These are phyloP conservation scores for Teratosphaeria nubilosa DNA, from an alignment of 2,329 filamentous ascomycete species.

Conservation along the genomic window DNA sequence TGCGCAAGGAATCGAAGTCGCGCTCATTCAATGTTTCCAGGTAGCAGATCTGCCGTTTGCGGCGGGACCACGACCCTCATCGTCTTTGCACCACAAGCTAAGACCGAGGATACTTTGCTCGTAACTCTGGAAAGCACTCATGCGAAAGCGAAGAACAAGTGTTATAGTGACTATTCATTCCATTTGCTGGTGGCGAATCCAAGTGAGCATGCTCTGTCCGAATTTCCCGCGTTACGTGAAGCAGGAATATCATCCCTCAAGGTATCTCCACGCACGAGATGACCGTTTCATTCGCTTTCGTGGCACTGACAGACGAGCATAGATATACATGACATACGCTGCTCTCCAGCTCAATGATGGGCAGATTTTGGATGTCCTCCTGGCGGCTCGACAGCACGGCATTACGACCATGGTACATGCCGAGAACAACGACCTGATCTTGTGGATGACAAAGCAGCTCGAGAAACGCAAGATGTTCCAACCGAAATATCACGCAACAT, in stretches of 20 bases:
- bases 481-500: conserved; percentile 29
- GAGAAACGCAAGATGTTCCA: conserved; percentile 15
- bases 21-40: not conserved
- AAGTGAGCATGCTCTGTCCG: conserved; percentile 27
- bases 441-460: conserved; percentile 32
- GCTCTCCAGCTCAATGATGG: conserved; percentile 27
- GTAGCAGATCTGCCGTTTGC: conserved; percentile 46
- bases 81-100: conserved; percentile 46
- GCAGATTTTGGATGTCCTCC: conserved; percentile 43
- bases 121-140: not conserved
- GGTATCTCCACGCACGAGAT: conserved; percentile 28
- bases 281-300: not conserved
- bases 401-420: conserved; percentile 43
- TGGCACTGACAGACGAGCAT: not conserved
- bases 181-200: conserved; percentile 44
- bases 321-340: not conserved
- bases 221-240: conserved; percentile 6
- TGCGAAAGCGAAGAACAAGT: conserved; percentile 31
- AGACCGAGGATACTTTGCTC: conserved; percentile 36
- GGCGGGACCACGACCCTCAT: conserved; percentile 51
- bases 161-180: conserved; percentile 49
- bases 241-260: conserved; percentile 41
- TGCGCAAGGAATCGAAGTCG: not conserved
- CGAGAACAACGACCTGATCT: conserved; percentile 39
- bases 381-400: conserved; percentile 34